Percentiles rank a stretch among this genome's conserved stretches.
phyloP scores from a whole-genome alignment of 345 rosid genomes.

The Eutrema yunnanense region DNA sequence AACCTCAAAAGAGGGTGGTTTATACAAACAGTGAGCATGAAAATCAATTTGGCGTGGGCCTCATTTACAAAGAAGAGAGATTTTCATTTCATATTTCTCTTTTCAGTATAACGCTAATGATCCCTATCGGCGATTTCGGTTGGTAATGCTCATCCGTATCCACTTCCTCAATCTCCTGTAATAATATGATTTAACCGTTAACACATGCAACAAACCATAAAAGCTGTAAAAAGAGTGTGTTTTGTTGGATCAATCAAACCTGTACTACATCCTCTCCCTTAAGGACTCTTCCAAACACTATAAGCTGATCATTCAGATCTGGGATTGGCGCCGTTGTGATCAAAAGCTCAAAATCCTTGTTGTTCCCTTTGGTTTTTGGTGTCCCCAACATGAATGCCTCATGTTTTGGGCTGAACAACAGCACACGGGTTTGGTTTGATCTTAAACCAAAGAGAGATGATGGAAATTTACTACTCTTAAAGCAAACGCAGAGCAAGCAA shows the following conservation, averaged over 20 bases:
- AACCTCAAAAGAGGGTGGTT: neutral
- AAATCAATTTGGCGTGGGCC: constrained; percentile 19
- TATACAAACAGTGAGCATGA: constrained; percentile 2
- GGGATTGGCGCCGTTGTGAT: constrained; percentile 91
- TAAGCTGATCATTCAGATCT: constrained; percentile 59
- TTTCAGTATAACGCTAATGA: constrained; percentile 47
- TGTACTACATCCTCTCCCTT: constrained; percentile 85
- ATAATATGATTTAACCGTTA: neutral
- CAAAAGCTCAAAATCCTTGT: constrained; percentile 55
- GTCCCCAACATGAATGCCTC: constrained; percentile 89
- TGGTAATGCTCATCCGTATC: constrained; percentile 87
- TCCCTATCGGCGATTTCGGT: constrained; percentile 67
- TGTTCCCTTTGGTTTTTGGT: constrained; percentile 45
- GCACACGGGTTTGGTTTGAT: neutral
- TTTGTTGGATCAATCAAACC: constrained; percentile 34
- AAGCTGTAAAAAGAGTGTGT: neutral
- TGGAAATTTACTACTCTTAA: neutral
- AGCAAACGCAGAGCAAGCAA: neutral
- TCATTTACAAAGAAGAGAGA: constrained; percentile 19
- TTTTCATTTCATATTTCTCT: constrained; percentile 38
- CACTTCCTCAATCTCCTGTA: constrained; percentile 94
- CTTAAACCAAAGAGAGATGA: neutral
- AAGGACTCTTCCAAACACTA: constrained; percentile 74
- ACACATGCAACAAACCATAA: neutral
- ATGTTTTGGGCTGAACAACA: constrained; percentile 53